phyloP scores from a whole-genome alignment of 1,139 yeast species.

The Yamadazyma songkhlaensis region DNA sequence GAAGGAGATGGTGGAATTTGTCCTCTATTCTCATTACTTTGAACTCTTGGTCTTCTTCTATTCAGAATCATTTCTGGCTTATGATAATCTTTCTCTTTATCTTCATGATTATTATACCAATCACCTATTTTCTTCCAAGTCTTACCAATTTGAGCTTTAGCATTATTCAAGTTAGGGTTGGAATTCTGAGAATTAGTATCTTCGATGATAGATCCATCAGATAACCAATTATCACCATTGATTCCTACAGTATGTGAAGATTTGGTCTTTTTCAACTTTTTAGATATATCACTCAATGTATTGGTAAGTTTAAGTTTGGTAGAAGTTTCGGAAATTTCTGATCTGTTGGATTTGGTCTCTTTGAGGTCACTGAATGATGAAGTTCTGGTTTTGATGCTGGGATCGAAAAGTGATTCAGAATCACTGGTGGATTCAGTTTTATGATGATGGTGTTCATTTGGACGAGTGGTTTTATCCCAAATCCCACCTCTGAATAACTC shows the following conservation, averaged over 20 bases:
- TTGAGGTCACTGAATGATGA: conserved; percentile 1
- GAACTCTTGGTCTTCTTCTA: conserved; percentile 41
- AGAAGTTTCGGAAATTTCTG: conserved; percentile 7
- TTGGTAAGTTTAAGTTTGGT: conserved; percentile 16
- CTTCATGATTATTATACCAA: conserved; percentile 45
- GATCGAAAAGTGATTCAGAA: conserved; percentile 7
- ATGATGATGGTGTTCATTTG: neutral
- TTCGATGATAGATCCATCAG: conserved; percentile 26
- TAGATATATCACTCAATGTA: conserved; percentile 36
- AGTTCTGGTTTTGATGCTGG: conserved; percentile 5
- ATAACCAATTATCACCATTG: conserved; percentile 25
- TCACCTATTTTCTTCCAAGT: conserved; percentile 57
- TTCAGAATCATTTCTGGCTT: conserved; percentile 68
- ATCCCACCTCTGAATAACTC: conserved; percentile 89
- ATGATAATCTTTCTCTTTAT: conserved; percentile 24
- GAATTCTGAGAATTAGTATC: conserved; percentile 3
- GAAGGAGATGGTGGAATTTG: conserved; percentile 5
- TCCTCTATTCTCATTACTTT: conserved; percentile 12
- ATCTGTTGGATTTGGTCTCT: conserved; percentile 3
- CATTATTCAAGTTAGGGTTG: conserved; percentile 2
- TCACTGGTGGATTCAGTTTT: conserved; percentile 1
- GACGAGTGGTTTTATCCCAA: conserved; percentile 57
- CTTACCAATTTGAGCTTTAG: conserved; percentile 11
- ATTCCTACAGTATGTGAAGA: conserved; percentile 26
- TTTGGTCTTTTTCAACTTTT: conserved; percentile 28